Base-by-base conservation (phyloP, 192 early-diverging fungal species). In the Podila epicladia region DNA sequence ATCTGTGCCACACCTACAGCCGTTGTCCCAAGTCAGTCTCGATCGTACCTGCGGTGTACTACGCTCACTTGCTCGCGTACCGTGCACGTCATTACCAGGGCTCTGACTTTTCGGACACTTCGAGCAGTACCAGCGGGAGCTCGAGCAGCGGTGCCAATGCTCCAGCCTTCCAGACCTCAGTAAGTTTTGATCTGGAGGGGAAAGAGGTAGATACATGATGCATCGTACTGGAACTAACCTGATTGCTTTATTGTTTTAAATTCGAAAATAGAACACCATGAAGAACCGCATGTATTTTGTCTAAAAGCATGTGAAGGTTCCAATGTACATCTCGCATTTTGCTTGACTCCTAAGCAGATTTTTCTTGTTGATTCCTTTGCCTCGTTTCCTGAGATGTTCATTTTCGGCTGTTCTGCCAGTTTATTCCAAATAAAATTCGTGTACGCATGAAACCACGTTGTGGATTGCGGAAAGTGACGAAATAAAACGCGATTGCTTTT, bases 1-100 rank as follows among this genome's bases (percentile, higher is more conserved):
- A 92, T 11, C 85, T 98, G 53, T 98, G 96, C 76, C 97, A 95
- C 72, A 87, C 95, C 24, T 99, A 97, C 84, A 92, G 93, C 60
- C 91, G 96, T 51, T 94, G 94, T 50, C 95, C 96, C 0, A 89
- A 95, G 31, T 88, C 93, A 0, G 94, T 98, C 3, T 94, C 93
- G 2, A 91, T 98, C 8, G 88, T 91, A 0, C 95, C 95, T n/a
- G 94, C 95, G 1, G 95, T 92, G 4, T 96, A 96, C 85, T 96
- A 97, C 71, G 95, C 96, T 11, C 92, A 97, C 79, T 74, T 97
- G 38, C 91, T 96, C 2, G 93, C 95, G 20, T 90, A 87, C 37
- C 88, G 95, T 35, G 95, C 94, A 0, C 90, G 95, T 64, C 95
- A 91, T 89, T 95, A 79, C 45, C 37, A 26, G 9, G 37, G 22